Evolutionary conservation across 176 grass and related monocot genomes (phyloP).

Genomic region (Miscanthus lutarioriparius): DNA sequence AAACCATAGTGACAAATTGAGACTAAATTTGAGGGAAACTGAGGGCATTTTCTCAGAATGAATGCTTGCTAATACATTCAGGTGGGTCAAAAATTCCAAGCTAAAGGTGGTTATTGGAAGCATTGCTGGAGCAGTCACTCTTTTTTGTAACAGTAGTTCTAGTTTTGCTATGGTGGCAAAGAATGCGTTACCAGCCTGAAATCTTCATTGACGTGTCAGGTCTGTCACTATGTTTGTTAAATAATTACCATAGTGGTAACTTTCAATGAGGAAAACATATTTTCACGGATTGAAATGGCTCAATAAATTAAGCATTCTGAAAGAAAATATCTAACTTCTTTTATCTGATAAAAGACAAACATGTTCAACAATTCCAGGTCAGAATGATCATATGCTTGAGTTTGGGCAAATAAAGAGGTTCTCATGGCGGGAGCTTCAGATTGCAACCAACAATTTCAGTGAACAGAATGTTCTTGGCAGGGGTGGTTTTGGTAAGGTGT

Average conservation of each 20-base stretch:
- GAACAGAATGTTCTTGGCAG: constrained; percentile 78
- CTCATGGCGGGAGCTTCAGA: constrained; percentile 67
- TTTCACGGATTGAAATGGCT: neutral
- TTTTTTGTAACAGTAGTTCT: constrained; percentile 40
- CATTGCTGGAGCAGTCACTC: constrained; percentile 47
- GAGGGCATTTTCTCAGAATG: constrained; percentile 1
- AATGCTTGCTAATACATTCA: constrained; percentile 40
- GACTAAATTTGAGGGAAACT: constrained; percentile 10
- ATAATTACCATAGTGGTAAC: neutral
- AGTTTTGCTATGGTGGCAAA: constrained; percentile 62
- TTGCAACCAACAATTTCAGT: constrained; percentile 76
- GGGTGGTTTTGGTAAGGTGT: constrained; percentile 95
- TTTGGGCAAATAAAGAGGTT: constrained; percentile 92
- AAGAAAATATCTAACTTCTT: constrained; percentile 16
- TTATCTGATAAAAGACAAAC: constrained; percentile 9
- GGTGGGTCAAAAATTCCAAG: constrained; percentile 48
- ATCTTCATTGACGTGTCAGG: constrained; percentile 84
- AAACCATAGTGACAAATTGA: constrained; percentile 8
- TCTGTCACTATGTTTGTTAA: constrained; percentile 22
- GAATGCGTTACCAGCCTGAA: constrained; percentile 46
- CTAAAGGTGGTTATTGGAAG: constrained; percentile 50
- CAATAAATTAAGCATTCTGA: constrained; percentile 4
- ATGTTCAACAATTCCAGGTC: constrained; percentile 47
- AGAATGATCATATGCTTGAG: constrained; percentile 64
- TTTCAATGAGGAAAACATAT: neutral